A percentile compares a stretch with the other conserved stretches of the same genome.
Evolutionary conservation across 176 grass and related monocot species (phyloP).

Genomic region (Saccharum officinarum): DNA sequence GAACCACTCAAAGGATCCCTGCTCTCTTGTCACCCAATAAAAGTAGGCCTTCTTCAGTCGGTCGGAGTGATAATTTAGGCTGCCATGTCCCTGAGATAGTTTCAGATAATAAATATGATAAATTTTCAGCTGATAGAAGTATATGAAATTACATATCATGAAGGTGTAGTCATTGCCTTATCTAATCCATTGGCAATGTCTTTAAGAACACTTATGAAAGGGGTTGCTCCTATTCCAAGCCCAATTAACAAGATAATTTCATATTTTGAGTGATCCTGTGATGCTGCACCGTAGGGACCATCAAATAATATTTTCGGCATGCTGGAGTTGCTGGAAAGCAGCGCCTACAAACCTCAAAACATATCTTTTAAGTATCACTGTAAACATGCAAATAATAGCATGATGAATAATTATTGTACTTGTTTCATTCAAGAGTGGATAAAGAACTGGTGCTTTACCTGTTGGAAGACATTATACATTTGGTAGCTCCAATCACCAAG

Average conservation of each 20-base stretch:
- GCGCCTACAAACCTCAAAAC: slow-evolving; percentile 32
- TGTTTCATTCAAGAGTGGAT: not conserved
- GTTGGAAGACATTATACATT: slow-evolving; percentile 60
- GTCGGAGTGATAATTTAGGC: not conserved
- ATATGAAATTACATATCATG: not conserved
- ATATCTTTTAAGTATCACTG: not conserved
- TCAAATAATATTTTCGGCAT: slow-evolving; percentile 64
- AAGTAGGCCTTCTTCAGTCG: slow-evolving; percentile 62
- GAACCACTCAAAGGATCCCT: slow-evolving; percentile 82
- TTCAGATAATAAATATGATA: not conserved
- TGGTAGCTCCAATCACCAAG: slow-evolving; percentile 79
- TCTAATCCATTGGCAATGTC: slow-evolving; percentile 58
- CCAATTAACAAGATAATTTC: slow-evolving; percentile 54
- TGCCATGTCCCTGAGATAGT: slow-evolving; percentile 23
- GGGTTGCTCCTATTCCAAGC: slow-evolving; percentile 58
- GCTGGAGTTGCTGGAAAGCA: slow-evolving; percentile 33
- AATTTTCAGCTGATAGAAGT: not conserved
- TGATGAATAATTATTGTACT: not conserved
- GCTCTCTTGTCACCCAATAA: slow-evolving; percentile 81
- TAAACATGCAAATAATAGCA: not conserved
- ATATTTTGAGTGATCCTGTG: slow-evolving; percentile 51
- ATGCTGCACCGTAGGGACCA: slow-evolving; percentile 63
- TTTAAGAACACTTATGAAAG: slow-evolving; percentile 78
- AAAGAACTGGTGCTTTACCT: slow-evolving; percentile 32
- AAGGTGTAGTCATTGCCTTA: slow-evolving; percentile 23